Base-by-base conservation (phyloP, 2,329 filamentous ascomycete species). In the Phaeosphaeria sp. region DNA sequence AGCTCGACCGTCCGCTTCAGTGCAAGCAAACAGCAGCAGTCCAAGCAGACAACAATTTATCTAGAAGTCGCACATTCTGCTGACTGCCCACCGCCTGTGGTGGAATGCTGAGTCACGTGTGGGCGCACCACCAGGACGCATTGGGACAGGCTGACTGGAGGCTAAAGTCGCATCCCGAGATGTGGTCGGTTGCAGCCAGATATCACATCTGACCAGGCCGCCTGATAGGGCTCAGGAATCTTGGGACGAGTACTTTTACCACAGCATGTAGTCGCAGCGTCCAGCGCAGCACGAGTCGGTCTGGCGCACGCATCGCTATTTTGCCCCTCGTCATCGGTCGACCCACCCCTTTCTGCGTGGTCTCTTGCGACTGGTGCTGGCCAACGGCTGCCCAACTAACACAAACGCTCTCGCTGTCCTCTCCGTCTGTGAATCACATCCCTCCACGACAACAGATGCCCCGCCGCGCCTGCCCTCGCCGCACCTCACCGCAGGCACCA, bases 401-500 rank as follows among this genome's bases (percentile, higher is more conserved):
- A 56, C 64, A 63, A 56, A 58, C 45, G 55, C n/a, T n/a, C 51
- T 59, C 63, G 62, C 63, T 65, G 66, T 57, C 65, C 61, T 57
- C 55, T 63, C 59, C 58, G n/a, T 49, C 51, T 57, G 55, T 25
- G 55, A 30, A 49, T 36, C 45, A 53, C n/a, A n/a, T n/a, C n/a
- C 56, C 55, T 48, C 60, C 50, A 60, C 61, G 50, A 66, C 60
- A 52, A 67, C 70, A 71, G 71, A 68, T 59, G 61, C 61, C 53
- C 58, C 60, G 57, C 39, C 44, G 49, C 49, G 51, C 52, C 51
- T 55, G 33, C 61, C 21, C 47, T 58, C 66, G 54, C 59, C 59
- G 60, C 53, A 59, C 52, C 59, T 49, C 56, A 55, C 60, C 59
- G 57, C 64, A 59, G 57, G 47, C 64, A 82, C 69, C 69, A 97